Base-by-base conservation (phyloP, 2,329 filamentous ascomycete species). In the Fusarium sp. region DNA sequence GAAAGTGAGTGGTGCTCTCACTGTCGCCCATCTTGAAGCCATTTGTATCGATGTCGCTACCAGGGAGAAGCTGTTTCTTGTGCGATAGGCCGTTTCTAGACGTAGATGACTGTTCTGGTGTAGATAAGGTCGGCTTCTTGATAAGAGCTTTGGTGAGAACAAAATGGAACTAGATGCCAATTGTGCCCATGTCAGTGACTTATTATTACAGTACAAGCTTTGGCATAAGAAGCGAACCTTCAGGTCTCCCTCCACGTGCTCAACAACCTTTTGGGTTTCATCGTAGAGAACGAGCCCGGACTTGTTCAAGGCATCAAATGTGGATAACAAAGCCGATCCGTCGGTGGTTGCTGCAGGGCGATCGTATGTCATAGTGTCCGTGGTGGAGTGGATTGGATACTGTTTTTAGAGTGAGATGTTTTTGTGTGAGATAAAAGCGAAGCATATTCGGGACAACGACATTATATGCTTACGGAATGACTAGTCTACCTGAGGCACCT, bases 261-360 rank as follows among this genome's bases (percentile, higher is more conserved):
- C 56, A 7, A 66, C 8, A 15, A 47, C 15, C 8, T 41, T 41
- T 35, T 66, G 48, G 8, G 26, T 30, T 14, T 54, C 28, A 30
- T 66, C 56, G n/a, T 48, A 61, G 3, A 61, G 48, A 36, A 61
- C 63, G 12, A 47, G 35, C 6, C 63, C 48, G 13, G 63, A 66
- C 11, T 55, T 47, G 15, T 13, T 39, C 30, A 66, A 41, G 24
- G 17, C 30, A n/a, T 66, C 56, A 22, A 66, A 66, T 6, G 4
- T 28, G 28, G 62, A 65, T 9, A 47, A 22, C 18, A 65, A 6
- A 24, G 13, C 24, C 8, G 54, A 24, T n/a, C 32, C 32, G 18
- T 45, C 24, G 11, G 18, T 13, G 4, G 6, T 11, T 15, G 4
- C 9, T 15, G 30, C 20, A 8, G 28, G 45, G 18, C 13, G 26